These are phyloP conservation scores for Pelargonium citronellum DNA, from an alignment of 441 rosid species.

Conservation along the genomic window DNA sequence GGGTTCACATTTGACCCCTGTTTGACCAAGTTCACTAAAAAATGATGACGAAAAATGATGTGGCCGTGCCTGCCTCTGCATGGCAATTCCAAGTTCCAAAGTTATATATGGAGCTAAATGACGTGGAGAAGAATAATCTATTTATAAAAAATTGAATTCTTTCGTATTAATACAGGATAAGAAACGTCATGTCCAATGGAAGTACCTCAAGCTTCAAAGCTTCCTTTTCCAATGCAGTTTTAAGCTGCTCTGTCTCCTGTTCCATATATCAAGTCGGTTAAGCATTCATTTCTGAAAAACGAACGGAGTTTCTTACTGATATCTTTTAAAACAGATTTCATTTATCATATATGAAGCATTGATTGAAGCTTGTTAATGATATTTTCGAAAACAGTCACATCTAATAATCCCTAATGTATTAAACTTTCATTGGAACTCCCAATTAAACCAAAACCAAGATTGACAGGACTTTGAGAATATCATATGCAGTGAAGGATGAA, in stretches of 20 bases:
- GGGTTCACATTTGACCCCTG: conserved; percentile 27
- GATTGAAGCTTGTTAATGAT: too few relatives aligned
- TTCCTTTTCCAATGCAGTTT: conserved; percentile 51
- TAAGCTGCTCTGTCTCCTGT: conserved; percentile 57
- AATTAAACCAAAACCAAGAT: conserved; percentile 1
- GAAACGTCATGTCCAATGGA: neutral
- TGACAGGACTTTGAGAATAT: neutral
- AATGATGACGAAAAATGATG: conserved; percentile 45
- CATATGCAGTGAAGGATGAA: neutral
- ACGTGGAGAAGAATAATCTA: neutral
- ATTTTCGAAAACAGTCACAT: too few relatives aligned
- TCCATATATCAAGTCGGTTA: conserved; percentile 14
- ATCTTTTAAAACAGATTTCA: too few relatives aligned
- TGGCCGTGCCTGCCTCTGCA: conserved; percentile 58
- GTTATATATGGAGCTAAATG: neutral
- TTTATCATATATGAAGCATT: too few relatives aligned
- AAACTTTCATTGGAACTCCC: too few relatives aligned
- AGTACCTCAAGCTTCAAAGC: conserved; percentile 58
- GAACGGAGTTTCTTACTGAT: too few relatives aligned
- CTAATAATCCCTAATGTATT: too few relatives aligned
- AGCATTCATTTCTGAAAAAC: neutral
- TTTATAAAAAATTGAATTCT: neutral
- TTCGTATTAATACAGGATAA: too few relatives aligned
- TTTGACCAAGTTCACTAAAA: conserved; percentile 35
- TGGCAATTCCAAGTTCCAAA: too few relatives aligned